Evolutionary conservation across 768 basidiomycete species (phyloP), one percentile per base, ranked within the genome.

Genomic region (Mycena albidolilacea): DNA sequence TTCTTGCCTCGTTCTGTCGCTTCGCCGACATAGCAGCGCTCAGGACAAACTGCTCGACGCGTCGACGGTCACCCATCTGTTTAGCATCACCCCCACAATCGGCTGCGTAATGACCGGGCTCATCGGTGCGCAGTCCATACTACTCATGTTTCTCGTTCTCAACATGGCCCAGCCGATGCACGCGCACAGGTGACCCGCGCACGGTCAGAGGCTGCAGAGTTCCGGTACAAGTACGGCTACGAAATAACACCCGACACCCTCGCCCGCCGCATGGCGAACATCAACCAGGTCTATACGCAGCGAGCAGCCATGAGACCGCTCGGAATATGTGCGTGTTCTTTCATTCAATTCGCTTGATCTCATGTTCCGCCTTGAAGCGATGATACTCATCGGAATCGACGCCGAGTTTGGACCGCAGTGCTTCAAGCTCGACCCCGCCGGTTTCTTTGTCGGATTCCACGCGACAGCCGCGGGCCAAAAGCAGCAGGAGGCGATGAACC

Each of bases 41-140:
- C 77, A 99, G 97, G 98, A 99, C 87, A 99, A 99, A 85, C 92
- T 99, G 58, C 91, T 99, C 74, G 96, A 99, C 84, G 92, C 98
- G 58, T 90, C 91, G 11, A 98, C 96, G 12, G 90, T 99, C 76
- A 97, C 97, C 8, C 98, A 99, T 81, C 86, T 99, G 35, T 99
- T 96, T 86, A 93, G 95, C 81, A 95, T 99, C 76, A 99, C 97
- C 1, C 96, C 97, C 1, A 93, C 92, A 0, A 99, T 99, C 75
- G 98, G 98, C 50, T 98, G 97, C 80, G 98, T 98, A 58, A 94
- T 98, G 93, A 98, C 97, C 15, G 98, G 98, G n/a, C 89, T 97
- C 50, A 91, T 96, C 64, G 97, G 97, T 97, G 72, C 55, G 90
- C 80, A 11, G 43, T 55, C 58, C 41, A 57, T 17, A 39, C 59